Conservation (phyloP, 805 yeast species). For the Lipomyces starkeyi region DNA sequence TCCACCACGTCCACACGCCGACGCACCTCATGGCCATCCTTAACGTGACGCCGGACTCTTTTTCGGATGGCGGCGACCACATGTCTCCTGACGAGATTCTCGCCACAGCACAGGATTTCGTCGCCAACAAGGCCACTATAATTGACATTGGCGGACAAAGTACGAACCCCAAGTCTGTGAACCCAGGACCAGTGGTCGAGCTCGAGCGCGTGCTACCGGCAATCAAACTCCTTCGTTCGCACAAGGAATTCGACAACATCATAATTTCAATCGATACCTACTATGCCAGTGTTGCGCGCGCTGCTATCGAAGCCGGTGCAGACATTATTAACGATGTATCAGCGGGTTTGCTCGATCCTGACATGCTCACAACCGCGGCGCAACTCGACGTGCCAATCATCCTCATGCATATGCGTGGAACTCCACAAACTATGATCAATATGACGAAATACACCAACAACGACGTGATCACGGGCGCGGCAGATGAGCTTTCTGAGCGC, state of each 20-base stretch:
- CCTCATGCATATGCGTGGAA: conserved; percentile 85
- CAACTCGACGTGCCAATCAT: conserved; percentile 71
- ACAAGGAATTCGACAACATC: conserved; percentile 48
- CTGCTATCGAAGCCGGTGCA: conserved; percentile 75
- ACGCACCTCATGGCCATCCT: conserved; percentile 86
- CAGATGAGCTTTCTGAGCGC: conserved; percentile 66
- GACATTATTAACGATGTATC: conserved; percentile 91
- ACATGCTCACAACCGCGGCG: conserved; percentile 73
- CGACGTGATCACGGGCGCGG: conserved; percentile 60
- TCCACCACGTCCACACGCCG: conserved; percentile 49
- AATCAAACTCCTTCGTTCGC: conserved; percentile 62
- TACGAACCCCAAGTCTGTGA: conserved; percentile 82
- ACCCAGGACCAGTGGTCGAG: conserved; percentile 70
- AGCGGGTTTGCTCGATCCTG: conserved; percentile 72
- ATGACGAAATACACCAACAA: conserved; percentile 57
- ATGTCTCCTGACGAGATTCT: conserved; percentile 48
- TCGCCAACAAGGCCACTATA: conserved; percentile 68
- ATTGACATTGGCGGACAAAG: conserved; percentile 95
- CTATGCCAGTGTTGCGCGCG: conserved; percentile 73
- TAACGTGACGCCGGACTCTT: conserved; percentile 92
- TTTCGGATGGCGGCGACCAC: conserved; percentile 81
- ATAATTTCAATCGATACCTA: conserved; percentile 89
- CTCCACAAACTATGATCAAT: conserved; percentile 71
- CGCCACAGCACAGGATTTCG: conserved; percentile 56
- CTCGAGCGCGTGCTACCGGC: conserved; percentile 71